Evolutionary conservation across 2,329 filamentous ascomycete species (phyloP), one percentile per base, ranked within the genome.

Genomic region (Colletotrichum echinochloae): DNA sequence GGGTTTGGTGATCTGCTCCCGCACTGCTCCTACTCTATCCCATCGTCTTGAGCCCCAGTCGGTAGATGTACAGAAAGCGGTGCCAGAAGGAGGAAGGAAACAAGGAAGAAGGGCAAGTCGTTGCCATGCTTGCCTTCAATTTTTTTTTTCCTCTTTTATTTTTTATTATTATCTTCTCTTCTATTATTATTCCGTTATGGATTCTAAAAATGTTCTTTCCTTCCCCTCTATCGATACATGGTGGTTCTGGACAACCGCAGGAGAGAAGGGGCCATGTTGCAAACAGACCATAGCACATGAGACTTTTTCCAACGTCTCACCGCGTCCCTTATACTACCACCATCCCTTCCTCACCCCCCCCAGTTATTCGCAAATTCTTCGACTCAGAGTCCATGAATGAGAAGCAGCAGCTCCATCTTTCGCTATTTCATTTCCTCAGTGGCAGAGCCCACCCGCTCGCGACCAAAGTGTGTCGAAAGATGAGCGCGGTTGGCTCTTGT

Each of bases 211-310:
- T 41, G 4, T 6, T 41, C 16, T 16, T 16, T 6, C 16, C 39
- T 39, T 37, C 65, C 60, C 65, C 0, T 2, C 8, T 26, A 28
- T n/a, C 55, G 14, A 39, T 61, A 65, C 46, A 46, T n/a, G n/a
- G n/a, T n/a, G n/a, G n/a, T n/a, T n/a, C n/a, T n/a, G n/a, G n/a
- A n/a, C n/a, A n/a, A n/a, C n/a, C n/a, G n/a, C n/a, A n/a, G n/a
- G n/a, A n/a, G n/a, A n/a, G n/a, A n/a, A n/a, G n/a, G n/a, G n/a
- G n/a, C n/a, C n/a, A n/a, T n/a, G n/a, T n/a, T n/a, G n/a, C n/a
- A n/a, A 20, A 1, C 16, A 41, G 16, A 41, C 2, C 28, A 23
- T 11, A 33, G 4, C 30, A 33, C 4, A 33, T 8, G 4, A 33
- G 30, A 33, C 30, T 8, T 33, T 8, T 33, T 60, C 35, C 52